Base-by-base conservation (phyloP, 2,329 filamentous ascomycete genomes). In the Raffaelea ambrosiae region DNA sequence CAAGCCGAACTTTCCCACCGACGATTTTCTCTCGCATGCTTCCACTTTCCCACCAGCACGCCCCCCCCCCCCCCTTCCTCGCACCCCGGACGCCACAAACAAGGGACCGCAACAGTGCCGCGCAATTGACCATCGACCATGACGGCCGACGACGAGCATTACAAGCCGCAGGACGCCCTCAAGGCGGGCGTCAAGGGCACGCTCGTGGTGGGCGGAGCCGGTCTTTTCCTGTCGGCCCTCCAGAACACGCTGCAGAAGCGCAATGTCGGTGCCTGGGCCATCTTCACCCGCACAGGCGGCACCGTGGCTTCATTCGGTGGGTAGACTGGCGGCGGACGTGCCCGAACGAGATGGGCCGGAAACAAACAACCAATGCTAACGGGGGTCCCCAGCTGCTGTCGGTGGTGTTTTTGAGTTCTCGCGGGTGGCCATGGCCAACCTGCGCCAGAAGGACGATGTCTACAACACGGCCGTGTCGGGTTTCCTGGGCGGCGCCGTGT, bases 221-320 rank as follows among this genome's bases (percentile, higher is more conserved):
- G 84, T 57, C 67, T 82, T 52, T 74, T 74, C 18, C 59, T 65
- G 36, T 56, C 62, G 7, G 69, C 70, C 7, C 76, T 95, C 55
- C 86, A 90, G 72, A 97, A 95, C 72, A 88, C 89, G 50, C 77
- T 96, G 58, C 76, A 83, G 48, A 89, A 82, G 72, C 76, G 80
- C 63, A 95, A 95, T 66, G 73, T 93, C 55, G 88, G 89, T 58
- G 77, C 83, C 53, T 79, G 84, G 72, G 86, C 86, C 56, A 77
- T 95, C 60, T 83, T 97, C 63, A 86, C 86, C 42, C 80, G 81
- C 60, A 84, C 82, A 49, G 90, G 89, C 55, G 73, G 83, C 61
- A 84, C 84, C 44, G 85, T 84, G 59, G 63, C 81, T 41, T 79
- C 81, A 33, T 84, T 83, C 59, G 78, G 84, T 87, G 73, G 4